Evolutionary conservation across 208 protist species (phyloP), one percentile per base, ranked within the genome.

Genomic region (Trichomonas tenax): DNA sequence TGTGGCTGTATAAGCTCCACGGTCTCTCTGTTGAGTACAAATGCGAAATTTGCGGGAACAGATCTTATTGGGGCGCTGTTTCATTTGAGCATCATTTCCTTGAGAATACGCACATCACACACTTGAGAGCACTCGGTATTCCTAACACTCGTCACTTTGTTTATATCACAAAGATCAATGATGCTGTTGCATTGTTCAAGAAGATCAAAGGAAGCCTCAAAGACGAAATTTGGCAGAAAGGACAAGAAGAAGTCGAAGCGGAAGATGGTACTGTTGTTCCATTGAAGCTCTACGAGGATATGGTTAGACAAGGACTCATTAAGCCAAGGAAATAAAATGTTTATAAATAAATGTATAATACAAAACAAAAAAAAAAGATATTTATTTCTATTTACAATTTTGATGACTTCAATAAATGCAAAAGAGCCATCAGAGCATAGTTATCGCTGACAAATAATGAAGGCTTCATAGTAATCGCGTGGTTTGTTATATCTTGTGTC

Each of bases 1-100:
- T 98, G 96, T 99, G 98, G 98, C 97, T 99, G 0, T 99, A 98
- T 95, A 98, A 98, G 96, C 97, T 98, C 23, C 97, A 98, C 95
- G 98, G 98, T 21, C 97, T 99, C 14, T 98, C 97, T 96, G 98
- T 98, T 23, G 97, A 98, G 95, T 99, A 98, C 96, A 98, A 97
- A 96, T 99, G 98, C 96, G 98, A 99, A 96, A 99, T 99, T 82
- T 99, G 98, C 97, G 98, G 98, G 58, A 97, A 98, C 89, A 96
- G 97, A 63, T 96, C 97, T 0, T 99, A 99, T 96, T 98, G 97
- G 97, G 98, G 98, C 40, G 97, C 98, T 48, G 96, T 97, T 82
- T 97, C 96, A 10, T 99, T 98, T 96, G 98, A 99, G 96, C 97
- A 97, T 89, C 98, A 99, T 96, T 99, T 99, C 82, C 97, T 90